Base-by-base conservation (phyloP, 164 flowering plant genomes). In the Dillenia suffruticosa region DNA sequence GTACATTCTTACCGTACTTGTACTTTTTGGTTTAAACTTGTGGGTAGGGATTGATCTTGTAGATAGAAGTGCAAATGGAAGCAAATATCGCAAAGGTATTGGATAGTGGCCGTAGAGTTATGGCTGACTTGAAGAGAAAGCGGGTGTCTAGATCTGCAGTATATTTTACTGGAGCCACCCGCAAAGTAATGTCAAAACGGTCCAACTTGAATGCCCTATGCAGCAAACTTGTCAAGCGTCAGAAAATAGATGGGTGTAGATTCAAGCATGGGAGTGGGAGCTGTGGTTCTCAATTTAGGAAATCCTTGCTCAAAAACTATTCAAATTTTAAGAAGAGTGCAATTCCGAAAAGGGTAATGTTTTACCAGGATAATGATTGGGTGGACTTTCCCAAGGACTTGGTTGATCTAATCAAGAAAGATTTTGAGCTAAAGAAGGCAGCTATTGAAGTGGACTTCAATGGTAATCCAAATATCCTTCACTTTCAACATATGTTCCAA, bases 41-140 rank as follows among this genome's bases (percentile, higher is more conserved):
- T 62, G 61, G 69, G 58, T 68, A 79, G 80, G 68, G 68, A 78
- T 87, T 76, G 77, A 61, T 75, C 66, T 60, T 67, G 70, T 71
- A 64, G 70, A 64, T 70, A 76, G 53, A 71, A 72, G 91, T 94
- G 95, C 88, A 89, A 72, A 94, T 94, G 96, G 91, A 89, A 70
- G 58, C 79, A 59, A 79, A 75, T 70, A 63, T 56, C 87, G 91
- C 58, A 74, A 86, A 75, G 96, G 98, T 66, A 70, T 94, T 76
- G 97, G 97, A 65, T 94, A 84, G 78, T 74, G 64, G 70, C 2
- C 67, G 59, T 17, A 62, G 57, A 44, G 63, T 68, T 61, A 59
- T 67, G 61, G 77, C 70, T 70, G 76, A 74, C 60, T 55, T 76
- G 67, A 94, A 86, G 80, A 81, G 89, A 63, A 89, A 84, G 74